These are phyloP conservation scores for Mycena alexandri DNA, from an alignment of 768 basidiomycete genomes.

Conservation along the genomic window DNA sequence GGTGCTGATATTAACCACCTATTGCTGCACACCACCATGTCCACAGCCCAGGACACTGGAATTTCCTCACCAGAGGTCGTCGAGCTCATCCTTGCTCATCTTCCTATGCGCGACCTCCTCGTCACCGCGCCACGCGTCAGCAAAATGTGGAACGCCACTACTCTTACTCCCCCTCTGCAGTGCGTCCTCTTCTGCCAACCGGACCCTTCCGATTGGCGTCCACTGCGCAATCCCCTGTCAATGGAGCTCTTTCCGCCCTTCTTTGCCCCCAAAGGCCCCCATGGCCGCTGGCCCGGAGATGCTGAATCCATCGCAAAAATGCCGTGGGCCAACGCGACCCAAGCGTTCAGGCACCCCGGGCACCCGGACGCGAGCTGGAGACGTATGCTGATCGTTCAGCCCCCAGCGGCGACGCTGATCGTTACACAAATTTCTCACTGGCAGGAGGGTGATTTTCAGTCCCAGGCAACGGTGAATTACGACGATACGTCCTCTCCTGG, in stretches of 20 bases:
- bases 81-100: no score
- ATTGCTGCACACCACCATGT: no score
- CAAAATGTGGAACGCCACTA: neutral
- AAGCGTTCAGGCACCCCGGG: constrained; percentile 11
- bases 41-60: no score
- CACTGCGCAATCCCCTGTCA: no score
- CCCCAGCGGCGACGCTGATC: neutral
- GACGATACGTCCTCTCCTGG: neutral
- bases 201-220: neutral
- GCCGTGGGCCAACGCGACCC: constrained; percentile 5
- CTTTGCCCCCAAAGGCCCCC: no score
- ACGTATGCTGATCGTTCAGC: constrained; percentile 16
- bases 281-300: neutral
- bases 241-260: no score
- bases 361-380: constrained; percentile 12
- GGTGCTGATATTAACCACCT: no score
- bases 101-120: neutral
- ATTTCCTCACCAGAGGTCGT: no score
- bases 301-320: neutral
- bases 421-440: neutral
- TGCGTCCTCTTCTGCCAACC: neutral
- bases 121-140: neutral
- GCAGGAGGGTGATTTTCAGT: no score
- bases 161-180: neutral
- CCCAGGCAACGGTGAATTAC: neutral